A percentile compares a stretch with the other conserved stretches of the same genome.
Conservation (phyloP, 1,284 basidiomycete genomes). For the Binderoboletus segoi region DNA sequence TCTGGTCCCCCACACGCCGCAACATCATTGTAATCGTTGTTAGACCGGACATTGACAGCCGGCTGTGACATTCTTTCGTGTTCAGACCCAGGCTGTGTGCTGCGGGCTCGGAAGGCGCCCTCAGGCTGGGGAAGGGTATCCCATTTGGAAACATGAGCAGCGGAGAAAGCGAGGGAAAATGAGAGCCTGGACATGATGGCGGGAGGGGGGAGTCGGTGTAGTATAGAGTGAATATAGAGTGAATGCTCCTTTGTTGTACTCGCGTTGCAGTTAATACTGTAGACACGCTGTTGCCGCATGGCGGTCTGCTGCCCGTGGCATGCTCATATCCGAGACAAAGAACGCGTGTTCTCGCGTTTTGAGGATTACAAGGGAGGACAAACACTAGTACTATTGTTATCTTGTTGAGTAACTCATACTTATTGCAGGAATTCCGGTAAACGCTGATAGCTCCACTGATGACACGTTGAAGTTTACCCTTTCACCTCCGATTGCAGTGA, state of each 20-base stretch:
- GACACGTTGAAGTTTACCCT: too few species aligned
- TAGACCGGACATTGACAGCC: not conserved
- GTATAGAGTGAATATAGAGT: not conserved
- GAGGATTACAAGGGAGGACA: too few species aligned
- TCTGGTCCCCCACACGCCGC: not conserved
- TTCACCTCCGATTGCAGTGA: too few species aligned
- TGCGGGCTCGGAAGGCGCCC: not conserved
- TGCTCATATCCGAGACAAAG: not conserved
- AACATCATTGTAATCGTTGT: not conserved
- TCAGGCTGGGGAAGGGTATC: constrained; percentile 18
- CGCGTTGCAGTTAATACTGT: too few species aligned
- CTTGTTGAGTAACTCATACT: too few species aligned
- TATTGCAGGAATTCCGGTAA: too few species aligned
- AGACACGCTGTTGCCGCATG: constrained; percentile 22
- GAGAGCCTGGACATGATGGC: constrained; percentile 18
- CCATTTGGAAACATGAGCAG: constrained; percentile 30
- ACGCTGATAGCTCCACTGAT: too few species aligned
- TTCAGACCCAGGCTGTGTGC: not conserved
- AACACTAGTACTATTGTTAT: too few species aligned
- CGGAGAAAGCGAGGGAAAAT: constrained; percentile 27
- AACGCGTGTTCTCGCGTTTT: not conserved
- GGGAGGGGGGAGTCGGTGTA: not conserved
- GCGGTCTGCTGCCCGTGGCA: not conserved
- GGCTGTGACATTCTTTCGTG: not conserved
- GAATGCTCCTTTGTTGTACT: not conserved